Percentiles rank a stretch among this genome's conserved stretches.
phyloP scores from a whole-genome alignment of 768 basidiomycete species.

The Mycena vitilis region DNA sequence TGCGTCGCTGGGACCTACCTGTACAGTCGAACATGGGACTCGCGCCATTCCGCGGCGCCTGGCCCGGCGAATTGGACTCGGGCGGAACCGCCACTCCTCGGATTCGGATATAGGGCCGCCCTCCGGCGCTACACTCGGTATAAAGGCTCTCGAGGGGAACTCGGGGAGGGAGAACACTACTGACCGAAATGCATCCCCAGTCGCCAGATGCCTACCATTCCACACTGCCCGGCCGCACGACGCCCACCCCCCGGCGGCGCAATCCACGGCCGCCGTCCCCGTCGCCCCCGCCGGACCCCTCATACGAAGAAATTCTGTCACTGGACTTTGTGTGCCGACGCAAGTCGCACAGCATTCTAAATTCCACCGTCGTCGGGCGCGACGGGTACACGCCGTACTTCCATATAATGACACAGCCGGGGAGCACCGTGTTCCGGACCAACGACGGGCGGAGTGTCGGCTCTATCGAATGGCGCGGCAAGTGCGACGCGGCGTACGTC shows the following conservation, averaged over 20 bases:
- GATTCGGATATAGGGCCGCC: background rate
- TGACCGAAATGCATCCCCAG: background rate
- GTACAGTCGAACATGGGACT: conserved; percentile 2
- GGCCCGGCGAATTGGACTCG: background rate
- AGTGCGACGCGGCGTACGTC: conserved; percentile 10
- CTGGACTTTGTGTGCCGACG: conserved; percentile 16
- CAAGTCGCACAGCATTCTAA: conserved; percentile 18
- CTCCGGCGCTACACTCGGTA: conserved; percentile 1
- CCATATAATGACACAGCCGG: conserved; percentile 21
- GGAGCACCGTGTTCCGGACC: conserved; percentile 21
- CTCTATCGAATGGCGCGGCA: conserved; percentile 8
- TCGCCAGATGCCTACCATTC: background rate
- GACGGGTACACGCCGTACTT: conserved; percentile 30
- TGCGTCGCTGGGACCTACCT: conserved; percentile 15
- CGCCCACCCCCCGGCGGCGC: conserved; percentile 9
- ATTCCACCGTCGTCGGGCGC: conserved; percentile 26
- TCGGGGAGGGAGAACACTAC: background rate
- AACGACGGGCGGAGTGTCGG: conserved; percentile 29
- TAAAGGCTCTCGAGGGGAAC: background rate
- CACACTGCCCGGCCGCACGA: background rate
- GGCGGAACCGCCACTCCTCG: background rate
- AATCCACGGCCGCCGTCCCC: background rate
- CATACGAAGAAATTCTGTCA: background rate
- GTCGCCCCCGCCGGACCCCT: background rate
- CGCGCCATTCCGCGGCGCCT: background rate